Conservation (phyloP, 2,329 filamentous ascomycete species). For the Colletotrichum godetiae region DNA sequence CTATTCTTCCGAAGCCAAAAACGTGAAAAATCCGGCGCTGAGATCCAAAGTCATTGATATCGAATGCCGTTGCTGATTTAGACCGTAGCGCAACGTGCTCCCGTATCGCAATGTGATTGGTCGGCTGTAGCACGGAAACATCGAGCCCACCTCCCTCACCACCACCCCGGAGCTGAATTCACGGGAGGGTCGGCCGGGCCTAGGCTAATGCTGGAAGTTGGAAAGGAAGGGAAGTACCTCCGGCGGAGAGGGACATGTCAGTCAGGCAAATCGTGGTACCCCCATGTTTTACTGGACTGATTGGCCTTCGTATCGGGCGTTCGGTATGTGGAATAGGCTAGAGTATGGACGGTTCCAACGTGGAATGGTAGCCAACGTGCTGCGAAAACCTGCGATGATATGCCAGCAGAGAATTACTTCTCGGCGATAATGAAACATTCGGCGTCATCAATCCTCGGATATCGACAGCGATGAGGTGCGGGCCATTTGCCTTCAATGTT, state of each 20-base stretch:
- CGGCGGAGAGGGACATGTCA: slow-evolving; percentile 9
- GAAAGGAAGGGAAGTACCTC: slow-evolving; percentile 5
- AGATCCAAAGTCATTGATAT: background rate
- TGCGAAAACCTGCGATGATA: background rate
- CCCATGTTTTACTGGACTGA: background rate
- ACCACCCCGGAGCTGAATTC: background rate
- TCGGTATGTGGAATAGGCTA: slow-evolving; percentile 29
- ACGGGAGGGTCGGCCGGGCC: slow-evolving; percentile 17
- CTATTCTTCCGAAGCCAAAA: background rate
- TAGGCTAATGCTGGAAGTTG: background rate
- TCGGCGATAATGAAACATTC: background rate
- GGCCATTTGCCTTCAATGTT: background rate
- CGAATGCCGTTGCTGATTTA: background rate
- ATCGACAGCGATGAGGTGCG: background rate
- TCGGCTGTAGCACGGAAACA: background rate
- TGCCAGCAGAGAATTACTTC: background rate
- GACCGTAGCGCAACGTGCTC: slow-evolving; percentile 22
- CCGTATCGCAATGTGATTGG: slow-evolving; percentile 14
- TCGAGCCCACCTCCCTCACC: background rate
- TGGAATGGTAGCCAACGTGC: slow-evolving; percentile 8
- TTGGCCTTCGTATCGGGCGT: background rate
- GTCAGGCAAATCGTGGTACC: background rate
- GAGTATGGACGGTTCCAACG: background rate
- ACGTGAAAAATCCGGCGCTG: background rate
- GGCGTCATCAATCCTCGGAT: background rate